Base-by-base conservation (phyloP, 2,329 filamentous ascomycete genomes). In the Teratosphaeria viscida region DNA sequence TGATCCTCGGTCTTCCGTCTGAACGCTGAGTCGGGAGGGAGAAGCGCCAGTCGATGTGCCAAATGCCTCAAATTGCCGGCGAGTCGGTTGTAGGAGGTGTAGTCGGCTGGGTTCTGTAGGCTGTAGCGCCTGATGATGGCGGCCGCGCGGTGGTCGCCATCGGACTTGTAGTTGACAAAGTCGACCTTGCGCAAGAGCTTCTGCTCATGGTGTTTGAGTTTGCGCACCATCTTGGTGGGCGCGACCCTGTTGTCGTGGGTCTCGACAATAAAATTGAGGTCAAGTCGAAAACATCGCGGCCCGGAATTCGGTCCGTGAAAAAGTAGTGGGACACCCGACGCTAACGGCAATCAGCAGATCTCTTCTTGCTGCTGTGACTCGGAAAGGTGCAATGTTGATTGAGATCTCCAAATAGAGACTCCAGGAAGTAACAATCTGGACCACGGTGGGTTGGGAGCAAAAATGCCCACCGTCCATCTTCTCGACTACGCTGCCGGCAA, bases 181-280 rank as follows among this genome's bases (percentile, higher is more conserved):
- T 99, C 92, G 76, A 94, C 91, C 73, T 92, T 92, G 69, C 83
- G 81, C 65, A 97, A 84, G 72, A 97, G 88, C 82, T 94, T 95
- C 74, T 94, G 85, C 85, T 99, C 94, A 77, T 96, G 92, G 77
- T 95, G 85, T 78, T 96, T 97, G 72, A 99, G 85, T 80, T 95
- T 91, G 69, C 94, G 88, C 67, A 95, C 90, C 94, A 97, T 97
- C 27, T 66, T 82, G 72, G 14, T 4, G 14, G 7, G 23, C 43
- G 37, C 43, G 43, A 49, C 10, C 7, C 43, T 19, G 1, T 54
- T 61, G 52, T 35, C 52, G 29, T 52, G 8, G 32, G 11, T 12
- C 49, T 23, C 34, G 52, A 55, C 29, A 32, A 32, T 32, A 32
- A 32, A 32, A 32, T 7, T 32, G 10, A 43, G 35, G 39, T 47